phyloP scores from a whole-genome alignment of 2,329 filamentous ascomycete genomes.

The Coleophoma eucalyptorum region DNA sequence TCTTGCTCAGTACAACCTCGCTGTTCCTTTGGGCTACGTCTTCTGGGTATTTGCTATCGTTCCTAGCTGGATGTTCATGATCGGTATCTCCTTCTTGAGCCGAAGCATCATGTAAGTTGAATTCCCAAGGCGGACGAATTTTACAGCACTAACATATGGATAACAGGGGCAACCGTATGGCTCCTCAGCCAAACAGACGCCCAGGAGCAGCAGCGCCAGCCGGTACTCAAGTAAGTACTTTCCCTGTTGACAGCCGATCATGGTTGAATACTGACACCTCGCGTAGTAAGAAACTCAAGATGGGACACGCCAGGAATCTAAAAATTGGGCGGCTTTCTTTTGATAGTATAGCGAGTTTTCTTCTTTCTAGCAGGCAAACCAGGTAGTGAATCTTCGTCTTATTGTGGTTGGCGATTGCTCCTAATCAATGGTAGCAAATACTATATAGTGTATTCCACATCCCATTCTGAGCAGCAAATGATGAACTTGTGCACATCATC shows the following conservation, averaged over 20 bases:
- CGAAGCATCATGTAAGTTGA: slow-evolving; percentile 69
- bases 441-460: too few species aligned
- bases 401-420: too few species aligned
- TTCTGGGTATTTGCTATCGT: slow-evolving; percentile 64
- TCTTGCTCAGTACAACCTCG: slow-evolving; percentile 57
- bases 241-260: slow-evolving; percentile 13
- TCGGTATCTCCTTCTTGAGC: slow-evolving; percentile 69
- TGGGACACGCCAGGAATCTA: too few species aligned
- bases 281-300: neutral
- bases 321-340: too few species aligned
- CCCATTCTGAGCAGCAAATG: too few species aligned
- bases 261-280: slow-evolving; percentile 4
- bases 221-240: slow-evolving; percentile 20
- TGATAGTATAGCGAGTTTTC: too few species aligned
- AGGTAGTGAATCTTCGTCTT: too few species aligned
- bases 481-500: too few species aligned
- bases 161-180: slow-evolving; percentile 16
- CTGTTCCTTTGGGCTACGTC: slow-evolving; percentile 62
- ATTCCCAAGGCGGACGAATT: slow-evolving; percentile 9
- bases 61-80: slow-evolving; percentile 76
- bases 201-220: slow-evolving; percentile 12
- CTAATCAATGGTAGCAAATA: too few species aligned
- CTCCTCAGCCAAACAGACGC: slow-evolving; percentile 9
- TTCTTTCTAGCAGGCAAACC: too few species aligned
- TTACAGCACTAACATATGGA: slow-evolving; percentile 16